phyloP scores from a whole-genome alignment of 1,284 basidiomycete genomes.

The Ceratobasidium sp. region DNA sequence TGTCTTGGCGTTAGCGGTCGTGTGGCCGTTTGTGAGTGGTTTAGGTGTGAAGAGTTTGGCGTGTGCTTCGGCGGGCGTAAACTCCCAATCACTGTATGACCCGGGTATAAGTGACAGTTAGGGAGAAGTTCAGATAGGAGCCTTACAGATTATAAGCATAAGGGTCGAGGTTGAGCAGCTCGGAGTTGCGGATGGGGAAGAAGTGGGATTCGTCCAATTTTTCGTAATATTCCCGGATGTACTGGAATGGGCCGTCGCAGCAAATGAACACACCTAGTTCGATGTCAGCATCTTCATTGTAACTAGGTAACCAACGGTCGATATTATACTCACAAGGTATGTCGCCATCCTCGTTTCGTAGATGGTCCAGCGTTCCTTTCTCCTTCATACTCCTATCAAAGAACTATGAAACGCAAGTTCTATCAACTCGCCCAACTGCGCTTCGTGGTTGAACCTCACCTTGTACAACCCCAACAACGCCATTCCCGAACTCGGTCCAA shows the following conservation, averaged over 20 bases:
- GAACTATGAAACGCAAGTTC: neutral
- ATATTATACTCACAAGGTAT: constrained; percentile 16
- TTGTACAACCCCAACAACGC: constrained; percentile 27
- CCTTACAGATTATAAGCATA: constrained; percentile 26
- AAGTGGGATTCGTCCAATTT: constrained; percentile 31
- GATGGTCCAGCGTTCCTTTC: constrained; percentile 13
- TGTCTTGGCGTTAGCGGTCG: neutral
- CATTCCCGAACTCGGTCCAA: constrained; percentile 32
- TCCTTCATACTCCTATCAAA: constrained; percentile 26
- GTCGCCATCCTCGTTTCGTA: constrained; percentile 26
- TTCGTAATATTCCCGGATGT: constrained; percentile 32
- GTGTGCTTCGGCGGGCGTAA: constrained; percentile 5
- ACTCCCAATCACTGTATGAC: constrained; percentile 15
- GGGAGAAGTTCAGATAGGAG: neutral
- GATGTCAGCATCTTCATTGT: neutral
- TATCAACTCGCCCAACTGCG: neutral
- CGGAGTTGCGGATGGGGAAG: constrained; percentile 20
- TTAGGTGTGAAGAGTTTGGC: constrained; percentile 8
- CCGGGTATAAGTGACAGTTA: neutral
- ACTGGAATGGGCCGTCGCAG: constrained; percentile 34
- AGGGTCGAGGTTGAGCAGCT: constrained; percentile 17
- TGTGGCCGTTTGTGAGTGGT: constrained; percentile 8
- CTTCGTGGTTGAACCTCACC: neutral
- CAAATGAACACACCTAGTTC: constrained; percentile 17
- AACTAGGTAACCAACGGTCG: too few species aligned